A percentile compares a stretch with the other conserved stretches of the same genome.
Evolutionary conservation across 2,329 filamentous ascomycete genomes (phyloP).

Genomic region (Colletotrichum sp.): DNA sequence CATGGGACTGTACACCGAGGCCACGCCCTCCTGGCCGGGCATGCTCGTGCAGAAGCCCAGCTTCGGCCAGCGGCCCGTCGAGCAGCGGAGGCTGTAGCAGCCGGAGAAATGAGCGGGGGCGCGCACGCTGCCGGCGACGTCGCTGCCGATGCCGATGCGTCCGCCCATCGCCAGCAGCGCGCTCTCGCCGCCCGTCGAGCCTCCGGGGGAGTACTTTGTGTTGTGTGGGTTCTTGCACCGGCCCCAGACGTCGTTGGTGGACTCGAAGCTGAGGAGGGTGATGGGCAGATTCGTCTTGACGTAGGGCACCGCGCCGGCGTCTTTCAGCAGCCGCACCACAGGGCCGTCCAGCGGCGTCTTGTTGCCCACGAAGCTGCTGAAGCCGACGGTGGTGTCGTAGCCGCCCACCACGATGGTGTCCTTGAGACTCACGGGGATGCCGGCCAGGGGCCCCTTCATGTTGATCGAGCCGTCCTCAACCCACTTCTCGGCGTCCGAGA

Average conservation of each 20-base stretch:
- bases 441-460: constrained; percentile 80
- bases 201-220: constrained; percentile 82
- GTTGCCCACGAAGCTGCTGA: constrained; percentile 74
- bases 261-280: constrained; percentile 86
- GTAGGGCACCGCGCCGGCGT: constrained; percentile 87
- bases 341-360: constrained; percentile 71
- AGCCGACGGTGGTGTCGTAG: constrained; percentile 84
- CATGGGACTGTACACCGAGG: constrained; percentile 93
- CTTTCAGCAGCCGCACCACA: constrained; percentile 78
- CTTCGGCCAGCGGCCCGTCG: constrained; percentile 90
- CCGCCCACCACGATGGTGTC: constrained; percentile 80
- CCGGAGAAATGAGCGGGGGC: constrained; percentile 89
- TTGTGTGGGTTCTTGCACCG: constrained; percentile 84
- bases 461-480: constrained; percentile 63
- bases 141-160: constrained; percentile 87
- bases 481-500: constrained; percentile 81
- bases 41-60: constrained; percentile 84
- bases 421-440: constrained; percentile 86
- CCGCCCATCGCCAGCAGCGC: constrained; percentile 83
- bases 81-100: constrained; percentile 86
- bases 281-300: constrained; percentile 92
- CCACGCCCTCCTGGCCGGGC: constrained; percentile 89
- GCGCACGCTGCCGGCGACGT: constrained; percentile 88
- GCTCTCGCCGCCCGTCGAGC: constrained; percentile 85
- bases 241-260: constrained; percentile 80